Percentiles rank a stretch among this genome's conserved stretches.
Evolutionary conservation across 208 protist genomes (phyloP).

Genomic region (Acanthamoeba comandoni): DNA sequence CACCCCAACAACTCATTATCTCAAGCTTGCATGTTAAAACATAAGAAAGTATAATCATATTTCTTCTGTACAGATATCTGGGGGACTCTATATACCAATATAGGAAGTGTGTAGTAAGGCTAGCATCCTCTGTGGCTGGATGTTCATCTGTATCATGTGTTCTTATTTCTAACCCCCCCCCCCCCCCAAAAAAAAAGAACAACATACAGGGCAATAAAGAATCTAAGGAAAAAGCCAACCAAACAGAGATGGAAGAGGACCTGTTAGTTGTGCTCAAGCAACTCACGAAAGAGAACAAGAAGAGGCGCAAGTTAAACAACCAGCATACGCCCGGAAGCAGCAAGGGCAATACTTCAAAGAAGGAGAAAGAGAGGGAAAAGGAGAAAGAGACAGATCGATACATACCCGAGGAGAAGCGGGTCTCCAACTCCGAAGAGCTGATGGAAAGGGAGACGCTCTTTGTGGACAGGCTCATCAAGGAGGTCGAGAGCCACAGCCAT

Average conservation of each 20-base stretch:
- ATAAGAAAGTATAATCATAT: too few species aligned
- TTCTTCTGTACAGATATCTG: too few species aligned
- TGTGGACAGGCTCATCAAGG: slow-evolving; percentile 10
- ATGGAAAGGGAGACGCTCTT: slow-evolving; percentile 43
- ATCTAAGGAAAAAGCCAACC: not conserved
- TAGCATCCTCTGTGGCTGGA: too few species aligned
- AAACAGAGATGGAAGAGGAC: not conserved
- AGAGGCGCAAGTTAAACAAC: too few species aligned
- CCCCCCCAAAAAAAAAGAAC: not conserved
- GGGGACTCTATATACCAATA: too few species aligned
- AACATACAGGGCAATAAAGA: not conserved
- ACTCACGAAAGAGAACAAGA: slow-evolving; percentile 38
- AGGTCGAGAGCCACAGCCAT: slow-evolving; percentile 20
- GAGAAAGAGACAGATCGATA: slow-evolving; percentile 1
- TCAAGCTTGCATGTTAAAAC: too few species aligned
- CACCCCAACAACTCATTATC: too few species aligned
- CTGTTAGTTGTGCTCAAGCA: not conserved
- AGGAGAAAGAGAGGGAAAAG: slow-evolving; percentile 24
- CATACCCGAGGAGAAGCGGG: not conserved
- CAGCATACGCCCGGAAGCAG: too few species aligned
- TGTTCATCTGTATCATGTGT: too few species aligned
- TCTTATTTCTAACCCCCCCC: not conserved
- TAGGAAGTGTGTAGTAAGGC: too few species aligned
- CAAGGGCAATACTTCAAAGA: not conserved
- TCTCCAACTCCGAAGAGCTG: not conserved